phyloP scores from a whole-genome alignment of 768 basidiomycete species.

The Lactarius evosmus region DNA sequence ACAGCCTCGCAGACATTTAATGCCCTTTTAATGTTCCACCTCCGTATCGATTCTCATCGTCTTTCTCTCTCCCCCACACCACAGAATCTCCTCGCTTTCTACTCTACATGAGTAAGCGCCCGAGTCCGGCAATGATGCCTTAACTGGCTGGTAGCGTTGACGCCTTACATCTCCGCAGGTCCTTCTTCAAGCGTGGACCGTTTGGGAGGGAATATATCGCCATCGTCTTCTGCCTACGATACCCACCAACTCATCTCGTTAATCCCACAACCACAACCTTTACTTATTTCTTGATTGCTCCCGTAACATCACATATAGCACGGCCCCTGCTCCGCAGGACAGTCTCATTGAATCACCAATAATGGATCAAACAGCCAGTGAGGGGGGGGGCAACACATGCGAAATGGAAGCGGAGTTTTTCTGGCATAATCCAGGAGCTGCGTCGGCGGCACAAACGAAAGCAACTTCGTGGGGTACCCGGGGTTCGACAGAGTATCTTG shows the following conservation, averaged over 20 bases:
- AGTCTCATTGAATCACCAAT: neutral
- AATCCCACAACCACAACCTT: neutral
- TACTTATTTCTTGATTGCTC: neutral
- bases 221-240: neutral
- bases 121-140: neutral
- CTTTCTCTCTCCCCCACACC: neutral
- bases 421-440: neutral
- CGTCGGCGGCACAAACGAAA: conserved; percentile 19
- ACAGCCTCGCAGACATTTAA: too few species aligned
- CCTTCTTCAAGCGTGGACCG: conserved; percentile 8
- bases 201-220: neutral
- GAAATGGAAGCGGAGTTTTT: neutral
- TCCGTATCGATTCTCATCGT: neutral
- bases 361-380: neutral
- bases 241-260: conserved; percentile 9
- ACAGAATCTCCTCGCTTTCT: neutral
- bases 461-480: conserved; percentile 45
- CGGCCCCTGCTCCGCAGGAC: neutral
- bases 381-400: rapidly evolving
- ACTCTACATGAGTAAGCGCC: conserved; percentile 12
- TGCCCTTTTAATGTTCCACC: neutral
- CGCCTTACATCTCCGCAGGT: conserved; percentile 8
- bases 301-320: neutral
- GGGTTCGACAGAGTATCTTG: conserved; percentile 44
- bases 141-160: neutral